Conservation (phyloP, 1,139 yeast species). For the Geotrichum aggregatum region DNA sequence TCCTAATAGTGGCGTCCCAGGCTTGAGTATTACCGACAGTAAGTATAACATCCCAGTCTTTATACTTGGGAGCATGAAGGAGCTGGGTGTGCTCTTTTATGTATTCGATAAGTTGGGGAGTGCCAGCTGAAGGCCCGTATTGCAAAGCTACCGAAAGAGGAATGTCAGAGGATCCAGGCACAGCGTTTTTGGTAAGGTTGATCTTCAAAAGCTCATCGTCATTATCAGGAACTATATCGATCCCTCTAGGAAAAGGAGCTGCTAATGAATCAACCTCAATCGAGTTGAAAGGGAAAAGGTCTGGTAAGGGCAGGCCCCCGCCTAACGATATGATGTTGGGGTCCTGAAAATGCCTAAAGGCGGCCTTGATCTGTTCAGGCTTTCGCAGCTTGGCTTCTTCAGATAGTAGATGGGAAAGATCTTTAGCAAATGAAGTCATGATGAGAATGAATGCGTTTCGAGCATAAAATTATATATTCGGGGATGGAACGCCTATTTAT, state of each 20-base stretch:
- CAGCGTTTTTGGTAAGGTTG: constrained; percentile 9
- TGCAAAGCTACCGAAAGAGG: constrained; percentile 84
- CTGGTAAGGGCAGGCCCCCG: constrained; percentile 90
- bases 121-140: constrained; percentile 84
- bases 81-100: constrained; percentile 71
- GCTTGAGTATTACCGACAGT: constrained; percentile 83
- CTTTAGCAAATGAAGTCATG: constrained; percentile 35
- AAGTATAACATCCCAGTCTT: constrained; percentile 61
- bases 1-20: constrained; percentile 81
- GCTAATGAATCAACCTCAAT: constrained; percentile 65
- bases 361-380: constrained; percentile 76
- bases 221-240: constrained; percentile 59
- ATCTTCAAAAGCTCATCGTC: constrained; percentile 39
- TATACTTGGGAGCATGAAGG: constrained; percentile 58
- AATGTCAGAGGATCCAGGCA: constrained; percentile 44
- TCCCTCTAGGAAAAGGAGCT: constrained; percentile 73
- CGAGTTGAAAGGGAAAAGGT: constrained; percentile 86
- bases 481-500: too few relatives aligned
- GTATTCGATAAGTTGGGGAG: constrained; percentile 60
- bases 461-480: too few relatives aligned
- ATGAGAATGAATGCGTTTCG: too few relatives aligned
- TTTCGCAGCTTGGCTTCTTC: constrained; percentile 72
- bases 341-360: constrained; percentile 67
- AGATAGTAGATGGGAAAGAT: constrained; percentile 70
- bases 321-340: constrained; percentile 86